Conservation (phyloP, 2,329 filamentous ascomycete species). For the Fusarium albosuccineum region DNA sequence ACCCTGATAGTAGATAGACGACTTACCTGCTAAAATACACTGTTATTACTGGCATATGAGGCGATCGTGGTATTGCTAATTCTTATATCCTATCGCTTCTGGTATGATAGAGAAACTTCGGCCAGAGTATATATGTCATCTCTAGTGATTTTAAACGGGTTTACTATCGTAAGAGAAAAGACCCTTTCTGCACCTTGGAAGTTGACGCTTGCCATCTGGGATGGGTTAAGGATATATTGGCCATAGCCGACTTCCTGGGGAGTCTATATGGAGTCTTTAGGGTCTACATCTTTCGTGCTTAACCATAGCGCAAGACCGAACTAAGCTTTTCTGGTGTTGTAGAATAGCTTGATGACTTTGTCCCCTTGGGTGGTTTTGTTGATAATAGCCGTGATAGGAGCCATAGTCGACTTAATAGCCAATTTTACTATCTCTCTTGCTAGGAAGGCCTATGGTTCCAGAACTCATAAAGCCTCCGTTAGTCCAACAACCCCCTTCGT, state of each 20-base stretch:
- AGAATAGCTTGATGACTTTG: conserved; percentile 5
- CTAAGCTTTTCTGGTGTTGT: background rate
- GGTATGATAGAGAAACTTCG: background rate
- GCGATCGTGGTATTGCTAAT: conserved; percentile 4
- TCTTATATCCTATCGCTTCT: rapidly evolving
- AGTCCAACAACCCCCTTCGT: background rate
- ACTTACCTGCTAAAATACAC: conserved; percentile 1
- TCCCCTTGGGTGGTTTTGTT: background rate
- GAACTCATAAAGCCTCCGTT: background rate
- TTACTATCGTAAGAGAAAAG: background rate
- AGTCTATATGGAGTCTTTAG: background rate
- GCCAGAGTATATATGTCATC: rapidly evolving
- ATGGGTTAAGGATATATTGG: conserved; percentile 8
- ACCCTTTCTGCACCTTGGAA: background rate
- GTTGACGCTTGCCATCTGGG: conserved; percentile 1
- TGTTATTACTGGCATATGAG: rapidly evolving
- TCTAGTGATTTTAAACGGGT: background rate
- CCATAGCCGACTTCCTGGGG: background rate
- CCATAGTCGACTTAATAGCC: background rate
- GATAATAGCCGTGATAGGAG: background rate
- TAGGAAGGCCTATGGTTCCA: background rate
- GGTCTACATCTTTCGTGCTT: background rate
- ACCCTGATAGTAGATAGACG: background rate
- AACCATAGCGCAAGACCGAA: conserved; percentile 1
- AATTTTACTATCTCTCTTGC: rapidly evolving